phyloP scores from a whole-genome alignment of 2,329 filamentous ascomycete genomes.

The Pseudocercospora pini-densiflorae region DNA sequence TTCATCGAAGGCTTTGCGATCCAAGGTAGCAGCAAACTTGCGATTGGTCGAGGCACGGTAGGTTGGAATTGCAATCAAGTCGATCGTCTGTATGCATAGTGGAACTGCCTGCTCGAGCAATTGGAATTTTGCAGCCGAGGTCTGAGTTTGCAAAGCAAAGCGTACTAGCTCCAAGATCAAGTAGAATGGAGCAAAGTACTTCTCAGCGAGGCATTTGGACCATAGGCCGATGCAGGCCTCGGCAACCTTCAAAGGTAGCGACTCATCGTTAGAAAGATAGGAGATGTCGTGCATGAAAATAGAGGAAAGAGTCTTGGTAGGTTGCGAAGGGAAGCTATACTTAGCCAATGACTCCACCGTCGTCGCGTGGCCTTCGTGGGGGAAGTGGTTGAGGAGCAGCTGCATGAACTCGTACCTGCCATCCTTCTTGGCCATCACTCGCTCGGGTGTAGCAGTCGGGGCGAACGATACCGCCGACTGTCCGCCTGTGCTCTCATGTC shows the following conservation, averaged over 20 bases:
- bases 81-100: constrained; percentile 50
- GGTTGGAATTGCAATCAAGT: constrained; percentile 60
- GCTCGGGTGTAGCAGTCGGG: constrained; percentile 8
- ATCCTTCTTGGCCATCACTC: constrained; percentile 15
- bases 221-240: constrained; percentile 69
- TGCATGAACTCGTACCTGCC: constrained; percentile 54
- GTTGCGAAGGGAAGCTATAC: constrained; percentile 68
- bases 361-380: constrained; percentile 59
- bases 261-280: constrained; percentile 54
- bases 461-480: constrained; percentile 22
- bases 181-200: constrained; percentile 65
- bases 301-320: constrained; percentile 65
- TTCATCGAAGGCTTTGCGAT: constrained; percentile 42
- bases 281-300: constrained; percentile 71
- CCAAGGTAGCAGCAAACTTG: constrained; percentile 29
- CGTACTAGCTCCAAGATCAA: constrained; percentile 68
- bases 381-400: constrained; percentile 66
- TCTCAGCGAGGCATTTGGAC: constrained; percentile 68
- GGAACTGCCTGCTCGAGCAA: constrained; percentile 62
- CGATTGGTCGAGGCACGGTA: constrained; percentile 43
- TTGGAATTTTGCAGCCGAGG: constrained; percentile 61
- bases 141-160: constrained; percentile 67
- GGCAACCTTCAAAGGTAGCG: constrained; percentile 67
- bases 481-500: constrained; percentile 28
- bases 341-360: constrained; percentile 71